Evolutionary conservation across 208 protist species (phyloP).

Genomic region (Wallacemonas sp.): DNA sequence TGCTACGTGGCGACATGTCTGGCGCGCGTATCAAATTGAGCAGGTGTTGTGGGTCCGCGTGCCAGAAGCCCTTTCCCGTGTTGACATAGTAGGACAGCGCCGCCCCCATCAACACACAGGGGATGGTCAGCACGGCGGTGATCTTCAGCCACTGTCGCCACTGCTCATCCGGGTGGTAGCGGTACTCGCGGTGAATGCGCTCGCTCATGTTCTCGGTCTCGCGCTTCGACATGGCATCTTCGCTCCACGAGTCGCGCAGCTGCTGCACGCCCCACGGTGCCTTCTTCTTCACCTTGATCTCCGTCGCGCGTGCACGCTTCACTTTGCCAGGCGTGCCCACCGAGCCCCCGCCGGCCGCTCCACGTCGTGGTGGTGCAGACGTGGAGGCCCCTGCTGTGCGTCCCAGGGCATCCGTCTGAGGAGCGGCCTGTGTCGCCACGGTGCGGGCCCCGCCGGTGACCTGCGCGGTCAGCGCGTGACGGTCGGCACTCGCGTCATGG

Average conservation of each 20-base stretch:
- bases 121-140: constrained; percentile 49
- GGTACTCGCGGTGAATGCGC: constrained; percentile 83
- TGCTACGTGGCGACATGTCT: constrained; percentile 78
- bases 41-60: constrained; percentile 68
- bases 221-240: constrained; percentile 81
- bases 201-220: constrained; percentile 76
- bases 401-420: background rate
- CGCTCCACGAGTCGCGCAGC: constrained; percentile 83
- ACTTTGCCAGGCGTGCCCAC: constrained; percentile 4
- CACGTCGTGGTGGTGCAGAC: constrained; percentile 5
- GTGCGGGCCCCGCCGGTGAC: too few relatives aligned
- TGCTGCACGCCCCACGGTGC: constrained; percentile 82
- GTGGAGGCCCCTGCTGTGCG: background rate
- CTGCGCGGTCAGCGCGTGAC: too few relatives aligned
- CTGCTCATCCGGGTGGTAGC: constrained; percentile 83
- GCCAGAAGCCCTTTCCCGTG: constrained; percentile 62
- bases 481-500: too few relatives aligned
- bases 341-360: background rate
- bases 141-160: constrained; percentile 63
- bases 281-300: constrained; percentile 55
- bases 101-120: constrained; percentile 38
- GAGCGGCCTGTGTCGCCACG: background rate
- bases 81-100: constrained; percentile 55
- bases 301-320: background rate
- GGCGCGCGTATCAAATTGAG: constrained; percentile 63